Evolutionary conservation across 192 early-diverging fungal species (phyloP).

Genomic region (Haplosporangium gracile): DNA sequence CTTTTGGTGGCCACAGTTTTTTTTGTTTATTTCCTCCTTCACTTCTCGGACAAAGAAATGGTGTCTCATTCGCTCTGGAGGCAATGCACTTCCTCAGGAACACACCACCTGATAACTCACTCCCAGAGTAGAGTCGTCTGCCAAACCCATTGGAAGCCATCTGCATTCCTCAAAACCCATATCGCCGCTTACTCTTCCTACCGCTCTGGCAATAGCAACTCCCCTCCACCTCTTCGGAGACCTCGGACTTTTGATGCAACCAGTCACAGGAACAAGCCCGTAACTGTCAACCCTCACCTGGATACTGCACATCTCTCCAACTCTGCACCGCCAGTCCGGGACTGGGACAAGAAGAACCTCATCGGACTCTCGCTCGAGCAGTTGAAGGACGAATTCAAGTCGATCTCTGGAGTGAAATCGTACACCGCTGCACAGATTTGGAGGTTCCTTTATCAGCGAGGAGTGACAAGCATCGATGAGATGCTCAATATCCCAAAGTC

Average conservation of each 20-base stretch:
- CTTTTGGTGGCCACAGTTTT: background rate
- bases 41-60: conserved; percentile 7
- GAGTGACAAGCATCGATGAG: conserved; percentile 73
- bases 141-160: background rate
- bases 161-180: background rate
- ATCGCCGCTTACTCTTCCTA: background rate
- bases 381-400: conserved; percentile 45
- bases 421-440: conserved; percentile 63
- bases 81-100: conserved; percentile 2
- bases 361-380: conserved; percentile 56
- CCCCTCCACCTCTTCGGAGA: background rate
- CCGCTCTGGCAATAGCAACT: background rate
- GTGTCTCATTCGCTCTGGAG: conserved; percentile 16
- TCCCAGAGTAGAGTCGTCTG: background rate
- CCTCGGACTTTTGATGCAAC: conserved; percentile 48
- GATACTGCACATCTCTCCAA: background rate
- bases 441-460: conserved; percentile 64
- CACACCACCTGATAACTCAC: background rate
- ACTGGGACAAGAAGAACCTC: conserved; percentile 61
- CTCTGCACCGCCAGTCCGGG: conserved; percentile 13
- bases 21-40: background rate
- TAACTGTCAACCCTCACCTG: background rate
- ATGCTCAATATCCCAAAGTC: conserved; percentile 72
- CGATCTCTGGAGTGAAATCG: conserved; percentile 44
- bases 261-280: conserved; percentile 46